Base-by-base conservation (phyloP, 148 eudicot genomes). In the Fagopyrum tataricum region DNA sequence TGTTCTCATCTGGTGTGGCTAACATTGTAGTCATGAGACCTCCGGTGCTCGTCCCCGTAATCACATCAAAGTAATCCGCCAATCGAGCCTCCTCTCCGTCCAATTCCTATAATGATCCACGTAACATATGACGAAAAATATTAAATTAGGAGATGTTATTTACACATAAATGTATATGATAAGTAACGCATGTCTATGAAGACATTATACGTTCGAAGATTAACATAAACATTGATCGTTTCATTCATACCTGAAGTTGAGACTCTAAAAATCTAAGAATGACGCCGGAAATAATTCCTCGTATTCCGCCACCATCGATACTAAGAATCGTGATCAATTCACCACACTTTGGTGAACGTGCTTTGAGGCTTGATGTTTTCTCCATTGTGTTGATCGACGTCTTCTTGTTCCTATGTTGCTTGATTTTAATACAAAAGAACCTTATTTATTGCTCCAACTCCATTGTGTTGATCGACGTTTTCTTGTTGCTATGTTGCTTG, bases 281-380 rank as follows among this genome's bases (percentile, higher is more conserved):
- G 21, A 80, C 81, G 4, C 75, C 89, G 2, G 89, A 88, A 47
- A 90, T 81, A 49, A 87, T 81, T 39, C 91, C 95, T 71, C 89
- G 80, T 31, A 87, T 58, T 21, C 95, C 95, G 20, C 95, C 95
- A 17, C 95, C 95, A 71, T 90, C 95, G 41, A 90, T 84, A 72
- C 89, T 84, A 17, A 90, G 80, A 56, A 90, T 76, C 10, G 91
- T 86, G 39, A 90, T 80, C 44, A 85, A 81, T 0, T 84, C 73
- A 66, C 95, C 95, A 9, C 17, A 31, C 41, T 21, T 64, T 4
- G 69, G 69, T 4, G 69, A 43, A 37, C 15, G n/a, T 31, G 68
- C 6, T 62, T 62, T 62, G 68, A 62, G 37, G 69, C 69, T 64
- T 37, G 13, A 18, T 14, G 69, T 64, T 64, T 37, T 64, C 2